phyloP scores from a whole-genome alignment of 2,329 filamentous ascomycete species.

The Fusarium sp. region DNA sequence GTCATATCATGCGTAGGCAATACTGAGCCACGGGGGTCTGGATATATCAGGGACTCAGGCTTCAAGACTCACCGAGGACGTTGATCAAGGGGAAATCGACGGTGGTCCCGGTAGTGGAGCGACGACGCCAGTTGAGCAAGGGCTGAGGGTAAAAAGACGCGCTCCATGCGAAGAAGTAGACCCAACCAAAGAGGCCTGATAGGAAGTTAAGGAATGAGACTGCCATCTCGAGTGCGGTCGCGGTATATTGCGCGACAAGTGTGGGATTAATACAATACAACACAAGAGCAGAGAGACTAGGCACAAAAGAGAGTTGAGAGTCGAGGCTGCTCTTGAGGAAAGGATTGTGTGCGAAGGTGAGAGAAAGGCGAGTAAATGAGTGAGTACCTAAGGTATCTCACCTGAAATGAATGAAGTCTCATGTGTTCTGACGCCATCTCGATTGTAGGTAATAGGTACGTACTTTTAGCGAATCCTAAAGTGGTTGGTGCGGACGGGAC shows the following conservation, averaged over 20 bases:
- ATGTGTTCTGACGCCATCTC: slow-evolving; percentile 40
- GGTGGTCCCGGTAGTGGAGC: slow-evolving; percentile 83
- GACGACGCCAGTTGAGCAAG: slow-evolving; percentile 79
- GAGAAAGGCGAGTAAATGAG: background rate
- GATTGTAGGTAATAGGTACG: slow-evolving; percentile 11
- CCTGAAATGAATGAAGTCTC: slow-evolving; percentile 10
- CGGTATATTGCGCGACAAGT: background rate
- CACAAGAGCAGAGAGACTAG: background rate
- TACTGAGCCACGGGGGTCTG: slow-evolving; percentile 3
- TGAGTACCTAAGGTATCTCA: background rate
- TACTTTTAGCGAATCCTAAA: background rate
- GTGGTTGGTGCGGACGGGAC: background rate
- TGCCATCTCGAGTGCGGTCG: slow-evolving; percentile 28
- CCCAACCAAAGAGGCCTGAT: slow-evolving; percentile 76
- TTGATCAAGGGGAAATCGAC: slow-evolving; percentile 90
- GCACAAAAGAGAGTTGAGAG: slow-evolving; percentile 1
- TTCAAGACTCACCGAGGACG: slow-evolving; percentile 60
- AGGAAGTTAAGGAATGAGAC: slow-evolving; percentile 59
- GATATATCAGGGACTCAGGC: slow-evolving; percentile 1
- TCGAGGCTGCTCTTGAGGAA: slow-evolving; percentile 1
- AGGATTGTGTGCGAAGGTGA: slow-evolving; percentile 27
- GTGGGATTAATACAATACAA: background rate
- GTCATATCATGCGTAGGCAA: slow-evolving; percentile 27
- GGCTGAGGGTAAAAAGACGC: slow-evolving; percentile 93
- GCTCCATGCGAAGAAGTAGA: slow-evolving; percentile 83